Evolutionary conservation across 2,329 filamentous ascomycete species (phyloP).

Genomic region (Didymella pinodella): DNA sequence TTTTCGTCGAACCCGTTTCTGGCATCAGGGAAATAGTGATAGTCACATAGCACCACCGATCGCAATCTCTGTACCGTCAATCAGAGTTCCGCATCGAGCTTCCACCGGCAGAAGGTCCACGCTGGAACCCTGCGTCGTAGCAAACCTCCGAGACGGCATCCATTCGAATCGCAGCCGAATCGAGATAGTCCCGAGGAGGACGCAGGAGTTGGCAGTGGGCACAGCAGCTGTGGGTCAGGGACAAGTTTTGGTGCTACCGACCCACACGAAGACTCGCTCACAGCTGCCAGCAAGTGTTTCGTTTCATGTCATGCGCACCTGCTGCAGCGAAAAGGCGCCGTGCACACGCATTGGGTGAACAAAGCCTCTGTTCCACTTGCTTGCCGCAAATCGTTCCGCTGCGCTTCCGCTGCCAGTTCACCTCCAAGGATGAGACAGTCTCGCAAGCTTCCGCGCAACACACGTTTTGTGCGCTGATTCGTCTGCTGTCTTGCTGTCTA

Average conservation of each 20-base stretch:
- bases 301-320: background rate
- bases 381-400: slow-evolving; percentile 8
- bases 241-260: background rate
- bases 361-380: slow-evolving; percentile 4
- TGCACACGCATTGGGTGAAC: background rate
- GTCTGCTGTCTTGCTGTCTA: background rate
- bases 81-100: slow-evolving; percentile 5
- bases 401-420: slow-evolving; percentile 4
- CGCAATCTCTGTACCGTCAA: slow-evolving; percentile 9
- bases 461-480: slow-evolving; percentile 2
- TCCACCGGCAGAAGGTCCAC: background rate
- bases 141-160: slow-evolving; percentile 7
- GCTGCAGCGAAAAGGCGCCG: background rate
- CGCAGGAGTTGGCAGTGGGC: slow-evolving; percentile 6
- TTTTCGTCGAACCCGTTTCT: slow-evolving; percentile 10
- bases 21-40: slow-evolving; percentile 9
- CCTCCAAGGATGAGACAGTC: slow-evolving; percentile 8
- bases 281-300: slow-evolving; percentile 7
- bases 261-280: background rate
- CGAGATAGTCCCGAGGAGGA: slow-evolving; percentile 6
- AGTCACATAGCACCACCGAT: slow-evolving; percentile 5
- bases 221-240: slow-evolving; percentile 6
- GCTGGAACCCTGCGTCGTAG: slow-evolving; percentile 12
- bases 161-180: slow-evolving; percentile 6
- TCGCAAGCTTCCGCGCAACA: background rate